A percentile compares a stretch with the other conserved stretches of the same genome.
Evolutionary conservation across 202 grass and related monocot genomes (phyloP).

Genomic region (Carex arenaria): DNA sequence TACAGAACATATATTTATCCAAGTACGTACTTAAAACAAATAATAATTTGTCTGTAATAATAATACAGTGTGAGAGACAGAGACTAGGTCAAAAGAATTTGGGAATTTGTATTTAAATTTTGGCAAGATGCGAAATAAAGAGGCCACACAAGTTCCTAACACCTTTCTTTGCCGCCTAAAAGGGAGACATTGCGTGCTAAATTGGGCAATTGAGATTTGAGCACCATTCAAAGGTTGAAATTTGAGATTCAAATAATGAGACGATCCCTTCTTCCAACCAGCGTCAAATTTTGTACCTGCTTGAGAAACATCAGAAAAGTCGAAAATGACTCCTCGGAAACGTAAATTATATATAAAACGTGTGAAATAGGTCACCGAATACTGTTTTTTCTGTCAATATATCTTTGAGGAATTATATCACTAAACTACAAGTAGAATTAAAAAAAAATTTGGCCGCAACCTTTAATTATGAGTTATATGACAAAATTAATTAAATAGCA

Average conservation of each 20-base stretch:
- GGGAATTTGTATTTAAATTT: not conserved
- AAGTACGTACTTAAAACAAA: too few relatives aligned
- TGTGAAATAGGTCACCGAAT: too few relatives aligned
- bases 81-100: not conserved
- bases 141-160: not conserved
- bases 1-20: not conserved
- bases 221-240: slow-evolving; percentile 11
- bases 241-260: not conserved
- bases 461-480: too few relatives aligned
- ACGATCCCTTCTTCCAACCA: not conserved
- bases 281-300: not conserved
- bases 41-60: too few relatives aligned
- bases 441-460: too few relatives aligned
- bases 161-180: slow-evolving; percentile 3
- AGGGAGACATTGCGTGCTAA: slow-evolving; percentile 12
- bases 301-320: not conserved
- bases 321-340: not conserved
- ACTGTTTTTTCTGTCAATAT: not conserved
- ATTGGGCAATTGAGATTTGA: not conserved
- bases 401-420: not conserved
- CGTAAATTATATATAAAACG: not conserved
- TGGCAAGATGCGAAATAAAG: not conserved
- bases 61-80: not conserved
- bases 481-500: too few relatives aligned
- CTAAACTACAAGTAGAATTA: too few relatives aligned